Base-by-base conservation (phyloP, 441 rosid genomes). In the Arabidopsis lyrata region DNA sequence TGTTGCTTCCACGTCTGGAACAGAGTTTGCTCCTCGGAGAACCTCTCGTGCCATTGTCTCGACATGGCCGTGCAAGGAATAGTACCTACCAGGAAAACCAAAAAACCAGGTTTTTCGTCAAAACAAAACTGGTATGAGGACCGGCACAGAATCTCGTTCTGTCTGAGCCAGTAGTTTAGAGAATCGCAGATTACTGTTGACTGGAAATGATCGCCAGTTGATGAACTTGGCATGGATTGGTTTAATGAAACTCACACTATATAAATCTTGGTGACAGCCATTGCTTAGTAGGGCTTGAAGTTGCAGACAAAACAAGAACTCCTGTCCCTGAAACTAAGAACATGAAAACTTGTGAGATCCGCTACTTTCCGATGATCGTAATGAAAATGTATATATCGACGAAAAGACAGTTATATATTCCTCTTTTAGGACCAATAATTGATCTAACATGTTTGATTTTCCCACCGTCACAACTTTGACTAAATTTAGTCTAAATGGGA, bases 11-110 rank as follows among this genome's bases (percentile, higher is more conserved):
- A 91, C 93, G 42, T 85, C 98, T 67, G 79, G 77, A 67, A 91
- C 85, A 1, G 87, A 38, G 75, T 86, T 89, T 31, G 90, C 98
- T 49, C 97, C 97, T 42, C 82, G 78, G 73, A 85, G 96, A 62
- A 85, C 84, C 79, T 89, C 88, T 57, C 97, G 75, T 32, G 97
- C 97, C 98, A 93, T 87, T 35, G 67, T 84, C 88, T 89, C 96
- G 13, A 93, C 97, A 55, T 93, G 97, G 31, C 97, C 87, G 61
- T 89, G 56, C 60, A 93, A 70, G 27, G 98, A 88, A 68, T 93
- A 91, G 72, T 78, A 88, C 74, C 97, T 93, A 54, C 2, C 14
- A 35, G 22, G 5, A 14, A 36, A 72, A 63, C 13, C 41, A 1
- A 22, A 22, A 13, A 53, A 22, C 35, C 20, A 38, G 18, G 16